phyloP scores from a whole-genome alignment of 192 early-diverging fungal genomes.

The Coemansia sp. region DNA sequence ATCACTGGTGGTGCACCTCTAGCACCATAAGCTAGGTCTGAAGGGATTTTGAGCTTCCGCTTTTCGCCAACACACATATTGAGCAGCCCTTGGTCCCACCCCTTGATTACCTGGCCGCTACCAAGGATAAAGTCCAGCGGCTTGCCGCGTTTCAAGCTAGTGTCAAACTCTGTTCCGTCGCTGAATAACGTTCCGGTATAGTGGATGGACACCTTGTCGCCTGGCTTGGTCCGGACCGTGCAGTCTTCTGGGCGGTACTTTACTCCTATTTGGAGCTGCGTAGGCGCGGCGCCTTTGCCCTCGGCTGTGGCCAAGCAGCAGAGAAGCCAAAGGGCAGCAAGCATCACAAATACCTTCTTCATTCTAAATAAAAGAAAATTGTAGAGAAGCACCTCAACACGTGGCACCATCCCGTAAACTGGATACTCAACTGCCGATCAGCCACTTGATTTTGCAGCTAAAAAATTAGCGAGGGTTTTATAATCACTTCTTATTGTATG shows the following conservation, averaged over 20 bases:
- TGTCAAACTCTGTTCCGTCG: slow-evolving; percentile 83
- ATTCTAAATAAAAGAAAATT: no score
- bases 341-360: background rate
- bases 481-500: slow-evolving; percentile 15
- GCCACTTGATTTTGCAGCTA: no score
- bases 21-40: slow-evolving; percentile 78
- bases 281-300: slow-evolving; percentile 13
- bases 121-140: slow-evolving; percentile 84
- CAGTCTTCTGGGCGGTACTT: slow-evolving; percentile 26
- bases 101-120: slow-evolving; percentile 87
- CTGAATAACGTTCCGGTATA: slow-evolving; percentile 57
- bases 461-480: no score
- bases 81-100: slow-evolving; percentile 82
- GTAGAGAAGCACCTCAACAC: no score
- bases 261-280: slow-evolving; percentile 40
- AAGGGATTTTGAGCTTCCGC: slow-evolving; percentile 73
- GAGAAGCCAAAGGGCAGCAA: background rate
- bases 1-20: slow-evolving; percentile 69
- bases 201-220: slow-evolving; percentile 66
- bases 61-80: slow-evolving; percentile 86
- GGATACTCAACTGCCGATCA: no score
- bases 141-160: slow-evolving; percentile 70
- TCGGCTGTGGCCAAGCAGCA: background rate
- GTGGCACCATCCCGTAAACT: no score
- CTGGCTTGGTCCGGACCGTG: slow-evolving; percentile 28